Conservation (phyloP, 768 basidiomycete species). For the Cystobasidiopsis lactophilus region DNA sequence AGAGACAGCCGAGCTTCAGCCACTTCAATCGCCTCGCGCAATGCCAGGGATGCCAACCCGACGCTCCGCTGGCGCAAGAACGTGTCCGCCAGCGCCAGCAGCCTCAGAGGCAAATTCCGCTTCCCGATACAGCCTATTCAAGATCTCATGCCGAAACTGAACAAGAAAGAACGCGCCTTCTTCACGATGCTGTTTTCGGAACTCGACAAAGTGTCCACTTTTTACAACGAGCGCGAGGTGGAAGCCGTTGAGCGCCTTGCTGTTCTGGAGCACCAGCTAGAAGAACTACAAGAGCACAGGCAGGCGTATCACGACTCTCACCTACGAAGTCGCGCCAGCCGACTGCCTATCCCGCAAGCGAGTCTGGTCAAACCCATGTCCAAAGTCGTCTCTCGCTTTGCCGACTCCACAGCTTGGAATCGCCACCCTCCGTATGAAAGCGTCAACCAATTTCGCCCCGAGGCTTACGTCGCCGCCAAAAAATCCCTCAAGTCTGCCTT, state of each 20-base stretch:
- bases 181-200: constrained; percentile 56
- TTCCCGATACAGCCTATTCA: constrained; percentile 16
- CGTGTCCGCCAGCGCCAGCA: too few species aligned
- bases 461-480: constrained; percentile 64
- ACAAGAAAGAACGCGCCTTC: constrained; percentile 44
- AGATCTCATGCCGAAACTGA: constrained; percentile 33
- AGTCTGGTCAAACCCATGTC: neutral
- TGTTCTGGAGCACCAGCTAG: constrained; percentile 44
- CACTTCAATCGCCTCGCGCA: too few species aligned
- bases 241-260: constrained; percentile 28
- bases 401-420: too few species aligned
- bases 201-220: constrained; percentile 61
- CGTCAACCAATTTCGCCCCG: constrained; percentile 28
- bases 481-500: constrained; percentile 63
- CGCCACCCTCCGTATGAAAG: too few species aligned
- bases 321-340: constrained; percentile 5
- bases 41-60: too few species aligned
- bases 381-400: too few species aligned
- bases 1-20: too few species aligned
- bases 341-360: constrained; percentile 2
- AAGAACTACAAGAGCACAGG: constrained; percentile 49
- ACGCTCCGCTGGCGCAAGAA: too few species aligned
- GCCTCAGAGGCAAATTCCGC: neutral
- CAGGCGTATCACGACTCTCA: constrained; percentile 22
- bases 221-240: constrained; percentile 53